A percentile compares a stretch with the other conserved stretches of the same genome.
Conservation (phyloP, 768 basidiomycete genomes). For the Suillus occidentalis region DNA sequence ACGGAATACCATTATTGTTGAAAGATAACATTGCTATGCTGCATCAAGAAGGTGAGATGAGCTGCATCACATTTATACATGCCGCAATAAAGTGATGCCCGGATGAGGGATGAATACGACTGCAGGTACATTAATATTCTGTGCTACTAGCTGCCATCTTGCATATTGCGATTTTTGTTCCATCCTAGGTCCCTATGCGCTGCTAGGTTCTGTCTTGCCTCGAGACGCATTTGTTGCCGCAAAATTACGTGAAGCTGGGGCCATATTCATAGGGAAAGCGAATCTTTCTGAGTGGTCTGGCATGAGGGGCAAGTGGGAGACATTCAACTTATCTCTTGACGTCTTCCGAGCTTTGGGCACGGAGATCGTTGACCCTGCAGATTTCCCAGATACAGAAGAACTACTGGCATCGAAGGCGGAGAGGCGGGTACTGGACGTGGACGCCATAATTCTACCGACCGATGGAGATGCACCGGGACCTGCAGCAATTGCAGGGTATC, state of each 20-base stretch:
- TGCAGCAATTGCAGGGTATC: constrained; percentile 58
- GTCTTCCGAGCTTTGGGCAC: not conserved
- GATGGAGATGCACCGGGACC: constrained; percentile 15
- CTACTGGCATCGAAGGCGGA: constrained; percentile 50
- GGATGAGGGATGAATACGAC: not conserved
- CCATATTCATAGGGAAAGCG: constrained; percentile 43
- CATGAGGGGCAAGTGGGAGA: constrained; percentile 26
- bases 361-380: constrained; percentile 49
- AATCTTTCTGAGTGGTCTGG: constrained; percentile 45
- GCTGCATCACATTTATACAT: not conserved
- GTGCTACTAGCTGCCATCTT: not conserved
- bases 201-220: constrained; percentile 11
- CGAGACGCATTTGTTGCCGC: constrained; percentile 35
- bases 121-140: not conserved
- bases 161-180: not conserved
- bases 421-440: constrained; percentile 47
- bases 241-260: constrained; percentile 33
- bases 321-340: not conserved
- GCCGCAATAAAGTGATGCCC: not conserved
- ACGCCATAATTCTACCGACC: constrained; percentile 47
- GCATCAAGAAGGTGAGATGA: constrained; percentile 16
- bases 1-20: constrained; percentile 53
- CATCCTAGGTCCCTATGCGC: constrained; percentile 17
- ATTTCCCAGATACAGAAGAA: constrained; percentile 48
- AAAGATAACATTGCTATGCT: constrained; percentile 39